Conservation (phyloP, 225 moss, liverwort and hornwort genomes). For the Marchantia paleacea region DNA sequence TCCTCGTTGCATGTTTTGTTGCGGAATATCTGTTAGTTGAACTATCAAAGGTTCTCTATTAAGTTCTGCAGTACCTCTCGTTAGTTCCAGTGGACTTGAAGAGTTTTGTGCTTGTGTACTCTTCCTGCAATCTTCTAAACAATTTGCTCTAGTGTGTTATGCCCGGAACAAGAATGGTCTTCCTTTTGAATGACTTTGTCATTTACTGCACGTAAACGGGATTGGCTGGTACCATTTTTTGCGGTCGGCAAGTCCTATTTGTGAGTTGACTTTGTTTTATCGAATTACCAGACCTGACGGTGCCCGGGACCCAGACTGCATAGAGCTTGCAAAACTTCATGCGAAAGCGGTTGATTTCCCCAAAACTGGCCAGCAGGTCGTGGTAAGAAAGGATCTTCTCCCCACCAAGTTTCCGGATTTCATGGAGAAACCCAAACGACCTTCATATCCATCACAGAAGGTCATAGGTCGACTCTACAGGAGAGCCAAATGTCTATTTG, state of each 20-base stretch:
- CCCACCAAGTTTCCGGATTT: constrained; percentile 55
- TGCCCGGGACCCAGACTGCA: constrained; percentile 61
- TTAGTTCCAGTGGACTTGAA: not conserved
- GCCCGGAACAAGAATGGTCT: too few relatives aligned
- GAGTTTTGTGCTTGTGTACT: too few relatives aligned
- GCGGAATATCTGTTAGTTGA: too few relatives aligned
- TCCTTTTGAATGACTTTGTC: too few relatives aligned
- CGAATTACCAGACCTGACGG: constrained; percentile 39
- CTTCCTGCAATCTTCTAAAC: too few relatives aligned
- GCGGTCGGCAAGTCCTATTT: too few relatives aligned
- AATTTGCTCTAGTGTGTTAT: too few relatives aligned
- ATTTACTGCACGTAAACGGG: too few relatives aligned
- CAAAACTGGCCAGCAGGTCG: constrained; percentile 61
- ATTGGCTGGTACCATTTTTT: too few relatives aligned
- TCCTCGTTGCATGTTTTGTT: constrained; percentile 36
- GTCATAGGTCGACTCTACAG: constrained; percentile 63
- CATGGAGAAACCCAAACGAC: constrained; percentile 53
- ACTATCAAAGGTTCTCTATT: too few relatives aligned
- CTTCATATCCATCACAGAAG: constrained; percentile 56
- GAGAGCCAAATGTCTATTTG: constrained; percentile 48
- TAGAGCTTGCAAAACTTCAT: constrained; percentile 55
- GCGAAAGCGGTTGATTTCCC: constrained; percentile 71
- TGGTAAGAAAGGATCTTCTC: constrained; percentile 39
- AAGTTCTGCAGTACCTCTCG: not conserved
- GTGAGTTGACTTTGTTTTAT: constrained; percentile 37